phyloP scores from a whole-genome alignment of 106 monocot species.

The Iris macrosiphon region DNA sequence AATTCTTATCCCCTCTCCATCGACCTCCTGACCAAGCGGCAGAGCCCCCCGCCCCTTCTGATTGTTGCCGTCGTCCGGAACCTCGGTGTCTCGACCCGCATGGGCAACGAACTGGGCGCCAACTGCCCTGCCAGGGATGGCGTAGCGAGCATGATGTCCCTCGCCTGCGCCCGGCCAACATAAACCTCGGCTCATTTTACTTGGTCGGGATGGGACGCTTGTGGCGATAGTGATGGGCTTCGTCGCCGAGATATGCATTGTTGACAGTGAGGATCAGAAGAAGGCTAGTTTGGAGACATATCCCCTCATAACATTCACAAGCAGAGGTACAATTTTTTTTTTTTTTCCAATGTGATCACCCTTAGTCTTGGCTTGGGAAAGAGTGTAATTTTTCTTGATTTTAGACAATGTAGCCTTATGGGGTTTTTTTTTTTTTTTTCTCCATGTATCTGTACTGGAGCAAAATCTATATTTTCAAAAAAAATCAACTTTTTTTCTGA shows the following conservation, averaged over 20 bases:
- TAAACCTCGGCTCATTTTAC: conserved; percentile 85
- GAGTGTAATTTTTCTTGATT: too few relatives aligned
- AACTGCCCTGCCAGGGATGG: conserved; percentile 44
- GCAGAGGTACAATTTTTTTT: not conserved
- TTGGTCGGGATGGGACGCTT: conserved; percentile 72
- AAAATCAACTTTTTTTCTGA: too few relatives aligned
- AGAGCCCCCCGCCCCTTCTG: too few relatives aligned
- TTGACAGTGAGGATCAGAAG: conserved; percentile 3
- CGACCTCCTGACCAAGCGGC: too few relatives aligned
- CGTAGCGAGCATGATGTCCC: conserved; percentile 27
- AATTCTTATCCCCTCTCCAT: too few relatives aligned
- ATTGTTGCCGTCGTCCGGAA: conserved; percentile 83
- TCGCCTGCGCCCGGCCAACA: conserved; percentile 45
- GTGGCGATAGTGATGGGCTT: conserved; percentile 57
- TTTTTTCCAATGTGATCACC: too few relatives aligned
- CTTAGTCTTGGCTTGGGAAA: too few relatives aligned
- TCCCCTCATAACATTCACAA: conserved; percentile 14
- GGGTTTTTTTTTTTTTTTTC: too few relatives aligned
- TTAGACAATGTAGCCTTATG: too few relatives aligned
- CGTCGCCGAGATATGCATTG: conserved; percentile 48
- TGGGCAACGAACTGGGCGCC: conserved; percentile 81
- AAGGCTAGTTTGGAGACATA: conserved; percentile 16
- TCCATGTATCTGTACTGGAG: too few relatives aligned
- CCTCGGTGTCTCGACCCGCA: conserved; percentile 64
- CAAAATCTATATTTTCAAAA: too few relatives aligned